These are phyloP conservation scores for Eudorina sp. DNA, from an alignment of 139 green algal species.

Conservation along the genomic window DNA sequence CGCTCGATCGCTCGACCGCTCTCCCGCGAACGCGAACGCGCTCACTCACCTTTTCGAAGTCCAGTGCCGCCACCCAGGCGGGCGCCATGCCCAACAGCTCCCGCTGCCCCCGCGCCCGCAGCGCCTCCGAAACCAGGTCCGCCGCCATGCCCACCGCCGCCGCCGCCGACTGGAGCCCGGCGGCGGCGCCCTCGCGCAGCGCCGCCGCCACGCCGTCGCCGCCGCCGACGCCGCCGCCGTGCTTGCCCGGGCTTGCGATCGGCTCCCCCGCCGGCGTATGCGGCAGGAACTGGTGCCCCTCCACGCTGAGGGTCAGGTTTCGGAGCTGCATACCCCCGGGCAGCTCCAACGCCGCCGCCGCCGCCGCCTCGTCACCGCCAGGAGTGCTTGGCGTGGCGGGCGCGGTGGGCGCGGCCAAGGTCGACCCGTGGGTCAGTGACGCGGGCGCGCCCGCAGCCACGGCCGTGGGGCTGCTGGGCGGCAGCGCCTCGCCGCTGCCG, in stretches of 20 bases:
- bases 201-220: background rate
- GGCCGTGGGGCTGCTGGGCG: background rate
- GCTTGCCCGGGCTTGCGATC: background rate
- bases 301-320: background rate
- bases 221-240: background rate
- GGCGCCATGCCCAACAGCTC: conserved; percentile 1
- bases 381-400: background rate
- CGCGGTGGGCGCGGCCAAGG: background rate
- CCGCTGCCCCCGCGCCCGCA: background rate
- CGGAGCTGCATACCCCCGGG: background rate
- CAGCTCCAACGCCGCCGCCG: background rate
- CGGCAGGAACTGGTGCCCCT: background rate
- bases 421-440: background rate
- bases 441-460: background rate
- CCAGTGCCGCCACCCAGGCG: conserved; percentile 2
- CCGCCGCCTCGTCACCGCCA: background rate
- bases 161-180: background rate
- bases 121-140: background rate
- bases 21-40: too few relatives aligned
- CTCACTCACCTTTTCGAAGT: conserved; percentile 40
- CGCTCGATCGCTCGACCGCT: too few relatives aligned
- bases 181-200: background rate
- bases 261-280: background rate
- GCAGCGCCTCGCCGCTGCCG: background rate
- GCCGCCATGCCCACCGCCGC: background rate